Evolutionary conservation across 768 basidiomycete species (phyloP), one percentile per base, ranked within the genome.

Genomic region (Paxillus rubicundulus): DNA sequence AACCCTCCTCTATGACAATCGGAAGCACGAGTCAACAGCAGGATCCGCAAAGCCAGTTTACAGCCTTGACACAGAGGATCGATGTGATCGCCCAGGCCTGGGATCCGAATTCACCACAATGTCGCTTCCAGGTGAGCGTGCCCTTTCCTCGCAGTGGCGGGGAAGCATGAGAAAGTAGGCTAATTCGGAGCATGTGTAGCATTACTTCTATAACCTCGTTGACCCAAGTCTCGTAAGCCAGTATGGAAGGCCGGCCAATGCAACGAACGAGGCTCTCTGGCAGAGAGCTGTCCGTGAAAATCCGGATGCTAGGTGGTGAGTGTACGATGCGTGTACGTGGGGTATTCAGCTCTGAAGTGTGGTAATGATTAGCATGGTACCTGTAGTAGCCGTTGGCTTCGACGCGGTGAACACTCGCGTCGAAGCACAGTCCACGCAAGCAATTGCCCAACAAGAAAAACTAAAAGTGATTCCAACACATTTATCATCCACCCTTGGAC

Each of bases 161-260:
- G 4, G 40, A 9, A 21, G 49, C 7, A 2, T 16, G 10, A 38
- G 32, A 8, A 32, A n/a, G 30, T 30, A 24, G 33, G 33, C 47
- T 62, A 37, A 57, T 12, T 30, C 30, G 9, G 41, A 6, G 37
- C 13, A 39, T 38, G 36, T 17, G 34, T 49, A 92, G 90, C 81
- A 89, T 57, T 82, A 82, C 56, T 94, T 94, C 59, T 93, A 94
- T 66, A 93, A 92, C 60, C 72, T 89, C 13, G 89, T 92, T 4
- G 83, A 87, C 59, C 87, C 89, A 0, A 73, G 72, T 5, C 77
- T 85, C 58, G 81, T 87, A 3, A 74, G 72, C 24, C 58, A 84
- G 47, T 94, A 89, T 56, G 84, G 80, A 7, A 82, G 87, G 14
- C 91, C 92, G 12, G 66, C 75, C 13, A 89, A 89, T 59, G 84